Percentiles rank a stretch among this genome's conserved stretches.
Conservation (phyloP, 495 filamentous ascomycete species). For the Venustampulla echinocandica region DNA sequence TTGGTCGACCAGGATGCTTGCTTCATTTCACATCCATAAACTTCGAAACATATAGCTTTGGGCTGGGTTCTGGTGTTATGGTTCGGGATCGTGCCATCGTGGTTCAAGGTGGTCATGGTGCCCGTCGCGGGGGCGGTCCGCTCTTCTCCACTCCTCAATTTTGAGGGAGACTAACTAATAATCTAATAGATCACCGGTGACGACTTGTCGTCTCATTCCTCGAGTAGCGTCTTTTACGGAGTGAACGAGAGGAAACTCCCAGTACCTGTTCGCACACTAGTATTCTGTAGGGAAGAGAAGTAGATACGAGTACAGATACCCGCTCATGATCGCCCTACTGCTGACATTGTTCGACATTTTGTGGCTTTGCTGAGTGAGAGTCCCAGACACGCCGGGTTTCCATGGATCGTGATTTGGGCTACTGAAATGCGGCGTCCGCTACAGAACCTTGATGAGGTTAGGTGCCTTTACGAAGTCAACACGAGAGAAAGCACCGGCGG, state of each 20-base stretch:
- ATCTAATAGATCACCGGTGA: background rate
- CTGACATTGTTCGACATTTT: background rate
- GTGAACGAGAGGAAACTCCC: too few species aligned
- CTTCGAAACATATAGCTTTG: constrained; percentile 1
- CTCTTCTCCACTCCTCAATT: background rate
- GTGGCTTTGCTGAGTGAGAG: background rate
- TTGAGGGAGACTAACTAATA: background rate
- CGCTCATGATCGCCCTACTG: background rate
- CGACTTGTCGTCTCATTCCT: background rate
- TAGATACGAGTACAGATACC: background rate
- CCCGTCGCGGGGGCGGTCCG: background rate
- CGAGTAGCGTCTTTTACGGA: too few species aligned
- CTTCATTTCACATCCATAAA: too few species aligned
- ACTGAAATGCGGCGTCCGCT: background rate
- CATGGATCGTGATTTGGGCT: background rate
- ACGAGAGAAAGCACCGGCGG: too few species aligned
- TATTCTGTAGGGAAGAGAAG: background rate
- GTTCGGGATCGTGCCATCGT: background rate
- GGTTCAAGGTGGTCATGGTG: background rate
- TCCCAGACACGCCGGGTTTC: background rate
- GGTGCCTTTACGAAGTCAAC: background rate
- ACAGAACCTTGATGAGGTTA: background rate
- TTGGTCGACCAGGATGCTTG: background rate
- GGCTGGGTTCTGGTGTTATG: background rate
- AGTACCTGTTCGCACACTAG: too few species aligned